Evolutionary conservation across 2,329 filamentous ascomycete species (phyloP), one percentile per base, ranked within the genome.

Genomic region (Pleurostoma richardsiae): DNA sequence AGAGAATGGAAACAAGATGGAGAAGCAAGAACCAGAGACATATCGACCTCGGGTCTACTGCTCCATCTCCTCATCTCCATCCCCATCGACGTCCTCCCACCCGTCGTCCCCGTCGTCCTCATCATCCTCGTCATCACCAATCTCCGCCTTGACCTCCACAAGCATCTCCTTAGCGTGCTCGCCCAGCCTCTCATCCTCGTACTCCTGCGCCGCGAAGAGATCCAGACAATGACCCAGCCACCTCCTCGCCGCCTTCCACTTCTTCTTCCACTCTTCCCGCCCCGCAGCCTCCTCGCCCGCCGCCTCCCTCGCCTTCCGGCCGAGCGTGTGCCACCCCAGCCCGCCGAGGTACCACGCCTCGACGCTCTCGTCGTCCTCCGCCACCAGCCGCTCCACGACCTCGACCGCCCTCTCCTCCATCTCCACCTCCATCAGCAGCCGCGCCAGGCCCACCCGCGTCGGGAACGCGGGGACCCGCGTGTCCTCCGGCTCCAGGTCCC

Each of bases 261-360:
- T 77, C 1, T 77, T 72, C 54, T 78, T 78, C 68, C 81, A 80
- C 48, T 59, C 70, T 58, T 55, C 60, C 52, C 52, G 64, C 49
- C 52, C 51, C 28, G 51, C 54, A 8, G 46, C 45, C 26, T 38
- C 44, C 29, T 47, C 68, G 61, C 46, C 58, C 36, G 60, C 56
- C 31, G 67, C 64, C 52, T 66, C 66, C 56, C 75, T 80, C 58
- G 81, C 71, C 73, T 85, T 88, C 63, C 88, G 80, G 8, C 86
- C 88, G 52, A 87, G 73, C 49, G 96, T 78, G 62, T 90, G 89
- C 55, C 95, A 76, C 57, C 90, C 91, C 88, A 92, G 97, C 4
- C 94, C 95, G 40, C 94, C 94, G 4, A 99, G 76, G 69, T 99
- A 99, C 90, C 91, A 96, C 19, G 89, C 87, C 68, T 99, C 94